Evolutionary conservation across 2,329 filamentous ascomycete species (phyloP).

Genomic region (Amauroascus niger): DNA sequence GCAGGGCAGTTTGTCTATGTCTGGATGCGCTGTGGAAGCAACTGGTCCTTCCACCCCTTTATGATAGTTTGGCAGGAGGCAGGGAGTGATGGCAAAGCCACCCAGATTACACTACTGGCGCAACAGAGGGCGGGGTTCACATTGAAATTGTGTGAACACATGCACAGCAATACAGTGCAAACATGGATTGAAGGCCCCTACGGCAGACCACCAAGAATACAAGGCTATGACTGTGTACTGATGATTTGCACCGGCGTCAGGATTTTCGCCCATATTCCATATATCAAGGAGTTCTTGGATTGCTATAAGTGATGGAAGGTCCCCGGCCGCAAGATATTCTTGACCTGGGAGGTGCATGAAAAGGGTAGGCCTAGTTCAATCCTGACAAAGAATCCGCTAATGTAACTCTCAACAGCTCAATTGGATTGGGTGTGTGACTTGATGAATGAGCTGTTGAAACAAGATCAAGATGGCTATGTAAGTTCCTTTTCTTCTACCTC

Average conservation of each 20-base stretch:
- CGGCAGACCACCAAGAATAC: not conserved
- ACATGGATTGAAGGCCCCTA: not conserved
- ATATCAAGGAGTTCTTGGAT: not conserved
- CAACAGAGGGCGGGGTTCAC: not conserved
- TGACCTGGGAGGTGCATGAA: not conserved
- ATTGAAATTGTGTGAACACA: not conserved
- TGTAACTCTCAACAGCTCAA: not conserved
- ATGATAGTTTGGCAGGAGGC: not conserved
- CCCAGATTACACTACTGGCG: not conserved
- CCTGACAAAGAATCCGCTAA: not conserved
- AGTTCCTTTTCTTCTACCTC: too few relatives aligned
- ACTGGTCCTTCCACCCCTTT: not conserved
- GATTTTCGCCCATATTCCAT: not conserved
- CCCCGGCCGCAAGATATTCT: not conserved
- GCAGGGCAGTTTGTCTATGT: not conserved
- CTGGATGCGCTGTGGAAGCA: not conserved
- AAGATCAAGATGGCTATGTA: not conserved
- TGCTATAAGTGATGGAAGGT: not conserved
- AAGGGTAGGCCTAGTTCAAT: not conserved
- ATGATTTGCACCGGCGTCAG: not conserved
- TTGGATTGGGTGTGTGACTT: not conserved
- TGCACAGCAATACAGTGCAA: not conserved
- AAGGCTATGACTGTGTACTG: not conserved
- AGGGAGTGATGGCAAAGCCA: not conserved
- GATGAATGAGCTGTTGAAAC: not conserved